These are phyloP conservation scores for Stylosanthes scabra DNA, from an alignment of 331 rosid species.

Conservation along the genomic window DNA sequence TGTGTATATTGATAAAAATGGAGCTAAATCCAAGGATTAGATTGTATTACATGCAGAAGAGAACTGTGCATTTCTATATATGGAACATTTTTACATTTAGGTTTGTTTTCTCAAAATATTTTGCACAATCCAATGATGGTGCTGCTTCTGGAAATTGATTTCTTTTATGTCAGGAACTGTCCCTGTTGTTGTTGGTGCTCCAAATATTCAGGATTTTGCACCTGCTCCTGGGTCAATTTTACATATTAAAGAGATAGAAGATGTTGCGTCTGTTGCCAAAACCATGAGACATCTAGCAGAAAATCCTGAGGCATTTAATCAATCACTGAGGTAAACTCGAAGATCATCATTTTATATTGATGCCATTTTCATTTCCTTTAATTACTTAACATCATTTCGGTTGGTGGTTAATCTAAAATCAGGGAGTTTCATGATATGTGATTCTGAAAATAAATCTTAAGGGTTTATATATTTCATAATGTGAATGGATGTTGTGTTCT, in stretches of 20 bases:
- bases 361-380: slow-evolving; percentile 11
- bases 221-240: slow-evolving; percentile 78
- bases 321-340: slow-evolving; percentile 66
- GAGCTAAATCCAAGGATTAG: too few species aligned
- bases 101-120: slow-evolving; percentile 1
- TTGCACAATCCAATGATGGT: background rate
- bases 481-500: slow-evolving; percentile 28
- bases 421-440: slow-evolving; percentile 25
- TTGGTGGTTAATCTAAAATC: background rate
- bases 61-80: slow-evolving; percentile 9
- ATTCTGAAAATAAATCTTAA: slow-evolving; percentile 17
- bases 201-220: slow-evolving; percentile 89
- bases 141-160: slow-evolving; percentile 35
- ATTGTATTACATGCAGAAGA: slow-evolving; percentile 9
- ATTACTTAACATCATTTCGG: slow-evolving; percentile 16
- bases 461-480: slow-evolving; percentile 26
- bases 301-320: slow-evolving; percentile 83
- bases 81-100: background rate
- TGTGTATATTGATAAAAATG: background rate
- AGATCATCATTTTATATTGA: background rate
- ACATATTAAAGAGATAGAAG: slow-evolving; percentile 72
- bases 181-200: slow-evolving; percentile 95
- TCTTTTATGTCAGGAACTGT: slow-evolving; percentile 65
- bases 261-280: slow-evolving; percentile 74
- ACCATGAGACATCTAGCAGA: slow-evolving; percentile 75